Conservation (phyloP, 495 filamentous ascomycete genomes). For the Filosporella fistucella region DNA sequence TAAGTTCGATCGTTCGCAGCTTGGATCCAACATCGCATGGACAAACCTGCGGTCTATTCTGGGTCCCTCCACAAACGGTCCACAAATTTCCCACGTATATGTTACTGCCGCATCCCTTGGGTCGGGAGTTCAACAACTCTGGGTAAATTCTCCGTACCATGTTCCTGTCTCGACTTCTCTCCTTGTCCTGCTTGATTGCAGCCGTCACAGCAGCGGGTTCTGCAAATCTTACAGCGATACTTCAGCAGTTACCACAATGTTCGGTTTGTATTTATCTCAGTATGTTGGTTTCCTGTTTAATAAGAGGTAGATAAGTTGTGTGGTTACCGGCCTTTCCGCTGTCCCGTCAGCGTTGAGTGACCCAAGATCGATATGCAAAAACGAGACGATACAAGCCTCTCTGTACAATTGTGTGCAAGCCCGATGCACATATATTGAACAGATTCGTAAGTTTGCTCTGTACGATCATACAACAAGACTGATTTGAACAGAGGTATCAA, state of each 20-base stretch:
- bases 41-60: no score
- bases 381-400: slow-evolving; percentile 5
- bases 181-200: not conserved
- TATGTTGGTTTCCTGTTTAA: not conserved
- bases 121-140: no score
- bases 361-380: slow-evolving; percentile 2
- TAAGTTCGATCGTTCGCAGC: no score
- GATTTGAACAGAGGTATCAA: not conserved
- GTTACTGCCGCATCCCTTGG: no score
- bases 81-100: no score
- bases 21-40: no score
- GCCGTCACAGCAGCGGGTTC: not conserved
- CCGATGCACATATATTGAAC: slow-evolving; percentile 7
- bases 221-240: slow-evolving; percentile 1
- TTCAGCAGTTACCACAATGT: not conserved
- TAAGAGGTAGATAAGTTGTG: not conserved
- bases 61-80: no score
- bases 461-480: not conserved
- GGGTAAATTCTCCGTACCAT: no score
- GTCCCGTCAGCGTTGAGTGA: not conserved
- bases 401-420: not conserved
- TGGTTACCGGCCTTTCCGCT: not conserved
- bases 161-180: not conserved
- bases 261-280: slow-evolving; percentile 1
- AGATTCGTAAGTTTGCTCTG: not conserved